Base-by-base conservation (phyloP, 345 rosid species). In the Corymbia maculata region DNA sequence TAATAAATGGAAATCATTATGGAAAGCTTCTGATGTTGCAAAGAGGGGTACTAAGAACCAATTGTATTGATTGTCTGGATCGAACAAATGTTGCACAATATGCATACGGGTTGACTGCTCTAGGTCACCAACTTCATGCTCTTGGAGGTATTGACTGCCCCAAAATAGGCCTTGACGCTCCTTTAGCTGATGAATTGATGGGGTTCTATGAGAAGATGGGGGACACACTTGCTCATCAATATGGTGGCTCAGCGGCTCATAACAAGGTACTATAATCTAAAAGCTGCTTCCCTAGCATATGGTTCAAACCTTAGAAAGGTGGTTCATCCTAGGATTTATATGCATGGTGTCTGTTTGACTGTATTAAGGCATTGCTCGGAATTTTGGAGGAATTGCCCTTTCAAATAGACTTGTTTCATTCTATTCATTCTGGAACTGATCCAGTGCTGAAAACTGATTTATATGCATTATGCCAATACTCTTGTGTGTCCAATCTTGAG, bases 1-100 rank as follows among this genome's bases (percentile, higher is more conserved):
- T 91, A 90, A 90, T 92, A 70, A 93, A 94, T 89, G 98, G 94
- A 85, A 90, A 93, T 89, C 92, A 90, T 90, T 91, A 90, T 92
- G 75, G 86, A 88, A 94, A 94, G 93, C 91, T 91, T 90, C 91
- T 92, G 52, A 93, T 53, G 91, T 93, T 97, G 91, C 99, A 98
- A 89, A 95, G 57, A 51, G 99, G 99, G 55, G 99, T 98, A 75
- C 94, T 98, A 70, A 93, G 99, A 92, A 98, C 99, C 90, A 98
- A 97, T 91, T 98, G 99, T 91, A 98, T 98, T 89, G 99, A 98
- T 89, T 98, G 99, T 94, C 95, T 98, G 85, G 99, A 98, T 89
- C 98, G 99, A 45, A 98, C 99, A 91, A 98, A 98, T 94, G 99
- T 96, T 91, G 99, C 99, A 50, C 99, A 98, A 66, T 98, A 94